Evolutionary conservation across 805 yeast species (phyloP).

Genomic region (Barnettozyma wickerhamii): DNA sequence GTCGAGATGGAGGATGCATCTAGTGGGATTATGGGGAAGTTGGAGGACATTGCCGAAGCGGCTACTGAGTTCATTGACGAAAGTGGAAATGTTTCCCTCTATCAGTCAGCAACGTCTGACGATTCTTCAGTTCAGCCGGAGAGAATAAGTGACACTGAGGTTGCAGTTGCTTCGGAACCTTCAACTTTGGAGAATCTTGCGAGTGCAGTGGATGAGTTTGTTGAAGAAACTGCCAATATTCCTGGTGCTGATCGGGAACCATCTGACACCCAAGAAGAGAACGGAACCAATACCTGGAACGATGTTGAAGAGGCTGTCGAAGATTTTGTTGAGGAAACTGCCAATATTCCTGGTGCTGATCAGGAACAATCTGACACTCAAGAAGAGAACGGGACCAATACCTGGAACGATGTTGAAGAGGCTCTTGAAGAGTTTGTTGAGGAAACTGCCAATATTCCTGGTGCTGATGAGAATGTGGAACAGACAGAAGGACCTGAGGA

Average conservation of each 20-base stretch:
- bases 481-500: background rate
- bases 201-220: constrained; percentile 4
- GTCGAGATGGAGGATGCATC: background rate
- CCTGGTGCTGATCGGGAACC: constrained; percentile 1
- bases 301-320: background rate
- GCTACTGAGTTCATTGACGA: constrained; percentile 1
- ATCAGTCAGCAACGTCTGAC: background rate
- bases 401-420: background rate
- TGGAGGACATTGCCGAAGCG: background rate
- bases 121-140: background rate
- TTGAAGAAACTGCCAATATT: constrained; percentile 6
- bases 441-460: background rate
- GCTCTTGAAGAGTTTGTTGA: background rate
- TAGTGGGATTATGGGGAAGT: background rate
- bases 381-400: background rate
- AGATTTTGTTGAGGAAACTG: constrained; percentile 1
- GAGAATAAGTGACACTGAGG: too few relatives aligned
- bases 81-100: background rate
- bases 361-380: background rate
- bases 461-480: background rate
- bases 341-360: background rate
- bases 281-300: background rate
- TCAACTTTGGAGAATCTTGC: background rate
- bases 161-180: too few relatives aligned
- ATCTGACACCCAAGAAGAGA: too few relatives aligned